Evolutionary conservation across 768 basidiomycete genomes (phyloP), one percentile per base, ranked within the genome.

Genomic region (Dentipellis fragilis): DNA sequence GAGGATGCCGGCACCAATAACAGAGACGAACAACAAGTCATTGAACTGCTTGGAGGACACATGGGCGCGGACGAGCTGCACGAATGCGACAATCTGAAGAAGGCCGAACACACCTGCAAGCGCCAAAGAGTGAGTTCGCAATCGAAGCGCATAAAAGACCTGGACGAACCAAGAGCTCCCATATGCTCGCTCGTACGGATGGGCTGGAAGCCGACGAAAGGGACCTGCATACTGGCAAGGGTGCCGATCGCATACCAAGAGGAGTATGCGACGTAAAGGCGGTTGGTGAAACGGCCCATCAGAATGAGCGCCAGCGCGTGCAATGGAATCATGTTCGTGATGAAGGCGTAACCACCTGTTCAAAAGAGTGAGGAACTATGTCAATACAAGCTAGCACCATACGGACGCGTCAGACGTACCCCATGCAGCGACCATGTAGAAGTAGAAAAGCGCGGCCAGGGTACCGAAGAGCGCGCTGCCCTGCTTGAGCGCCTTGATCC

Each of bases 401-500:
- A 29, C 29, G 29, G 29, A 29, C 29, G 29, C 29, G 29, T 29
- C 6, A 29, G 29, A 29, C 29, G 57, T 63, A 88, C 95, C 96
- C 96, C 96, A 99, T 34, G 96, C 96, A 52, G 96, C 95, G n/a
- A 99, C 96, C 96, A 99, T 99, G 79, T 98, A 99, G 63, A 97
- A 98, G 74, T 99, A 99, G 73, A 98, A 98, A 3, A 98, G 73
- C 16, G 94, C 96, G 47, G 96, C 85, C 40, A 90, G 65, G 22
- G 90, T 89, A 19, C 93, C 95, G 62, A 83, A 96, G 58, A 95
- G 80, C 1, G 92, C 93, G 58, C 92, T 95, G 45, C 96, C 96
- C 48, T 82, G 80, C 71, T 97, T 97, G 54, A 98, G 75, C 22
- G 96, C 94, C 64, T 89, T 91, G 69, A 99, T 95, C 96, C 96